A percentile compares a stretch with the other conserved stretches of the same genome.
phyloP scores from a whole-genome alignment of 371 early-diverging fungal genomes.

The Mucor saturninus region DNA sequence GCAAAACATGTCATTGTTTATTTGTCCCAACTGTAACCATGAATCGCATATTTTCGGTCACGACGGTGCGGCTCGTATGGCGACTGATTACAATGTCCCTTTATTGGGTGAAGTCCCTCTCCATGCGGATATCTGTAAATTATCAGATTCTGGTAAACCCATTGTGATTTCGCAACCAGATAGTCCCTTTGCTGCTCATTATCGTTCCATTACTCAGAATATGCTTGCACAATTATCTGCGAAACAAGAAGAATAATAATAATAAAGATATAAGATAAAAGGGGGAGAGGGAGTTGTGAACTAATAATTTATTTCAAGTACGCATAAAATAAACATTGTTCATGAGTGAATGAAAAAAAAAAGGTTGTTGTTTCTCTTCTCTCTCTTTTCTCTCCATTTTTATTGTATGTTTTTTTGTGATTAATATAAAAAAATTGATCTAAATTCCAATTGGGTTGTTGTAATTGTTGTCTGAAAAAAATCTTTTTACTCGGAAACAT shows the following conservation, averaged over 20 bases:
- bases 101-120: slow-evolving; percentile 83
- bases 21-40: slow-evolving; percentile 84
- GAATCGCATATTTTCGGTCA: slow-evolving; percentile 82
- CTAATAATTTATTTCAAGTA: no score
- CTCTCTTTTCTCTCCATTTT: background rate
- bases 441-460: background rate
- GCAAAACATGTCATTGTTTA: slow-evolving; percentile 87
- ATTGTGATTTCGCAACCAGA: slow-evolving; percentile 73
- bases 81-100: slow-evolving; percentile 65
- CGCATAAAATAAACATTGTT: no score
- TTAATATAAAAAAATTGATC: slow-evolving; percentile 1
- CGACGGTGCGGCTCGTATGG: slow-evolving; percentile 66
- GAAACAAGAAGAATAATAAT: slow-evolving; percentile 3
- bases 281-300: no score
- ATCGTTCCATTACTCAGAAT: slow-evolving; percentile 65
- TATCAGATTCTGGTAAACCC: slow-evolving; percentile 81
- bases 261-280: background rate
- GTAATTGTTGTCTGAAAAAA: background rate
- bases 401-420: background rate
- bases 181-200: slow-evolving; percentile 64
- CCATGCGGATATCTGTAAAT: slow-evolving; percentile 72
- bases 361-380: background rate
- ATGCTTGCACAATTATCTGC: slow-evolving; percentile 44
- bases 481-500: slow-evolving; percentile 20
- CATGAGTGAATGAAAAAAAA: background rate